These are phyloP conservation scores for Spinacia oleracea DNA, from an alignment of 179 eudicot species.

Conservation along the genomic window DNA sequence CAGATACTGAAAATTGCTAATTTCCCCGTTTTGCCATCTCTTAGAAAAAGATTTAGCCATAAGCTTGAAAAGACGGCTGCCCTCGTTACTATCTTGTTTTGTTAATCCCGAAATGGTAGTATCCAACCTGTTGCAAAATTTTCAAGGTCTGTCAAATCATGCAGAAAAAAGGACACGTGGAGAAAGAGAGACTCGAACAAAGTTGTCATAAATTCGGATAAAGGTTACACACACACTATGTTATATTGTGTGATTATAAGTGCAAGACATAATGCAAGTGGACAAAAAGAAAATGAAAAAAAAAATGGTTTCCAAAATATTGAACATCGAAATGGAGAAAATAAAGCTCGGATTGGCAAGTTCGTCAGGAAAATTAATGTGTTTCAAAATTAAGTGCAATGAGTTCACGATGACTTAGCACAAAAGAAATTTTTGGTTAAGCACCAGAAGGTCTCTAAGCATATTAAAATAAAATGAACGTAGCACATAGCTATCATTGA, in stretches of 20 bases:
- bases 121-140: conserved; percentile 74
- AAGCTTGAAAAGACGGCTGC: conserved; percentile 91
- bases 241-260: neutral
- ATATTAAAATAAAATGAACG: neutral
- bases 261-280: neutral
- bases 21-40: conserved; percentile 99
- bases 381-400: neutral
- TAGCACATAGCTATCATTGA: neutral
- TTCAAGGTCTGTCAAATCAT: conserved; percentile 4
- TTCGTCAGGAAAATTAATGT: neutral
- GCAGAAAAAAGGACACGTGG: neutral
- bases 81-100: conserved; percentile 92
- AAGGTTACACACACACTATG: neutral
- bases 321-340: neutral
- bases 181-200: neutral
- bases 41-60: conserved; percentile 92
- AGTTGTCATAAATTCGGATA: neutral
- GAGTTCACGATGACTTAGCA: neutral
- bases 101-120: conserved; percentile 87
- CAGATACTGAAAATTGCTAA: conserved; percentile 98
- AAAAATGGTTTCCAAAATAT: too few species aligned
- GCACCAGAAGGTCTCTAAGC: neutral
- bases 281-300: neutral
- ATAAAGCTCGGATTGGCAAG: neutral
- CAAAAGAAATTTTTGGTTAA: neutral